A percentile compares a stretch with the other conserved stretches of the same genome.
These are phyloP conservation scores for Exsudoporus frostii DNA, from an alignment of 768 basidiomycete genomes.

Conservation along the genomic window DNA sequence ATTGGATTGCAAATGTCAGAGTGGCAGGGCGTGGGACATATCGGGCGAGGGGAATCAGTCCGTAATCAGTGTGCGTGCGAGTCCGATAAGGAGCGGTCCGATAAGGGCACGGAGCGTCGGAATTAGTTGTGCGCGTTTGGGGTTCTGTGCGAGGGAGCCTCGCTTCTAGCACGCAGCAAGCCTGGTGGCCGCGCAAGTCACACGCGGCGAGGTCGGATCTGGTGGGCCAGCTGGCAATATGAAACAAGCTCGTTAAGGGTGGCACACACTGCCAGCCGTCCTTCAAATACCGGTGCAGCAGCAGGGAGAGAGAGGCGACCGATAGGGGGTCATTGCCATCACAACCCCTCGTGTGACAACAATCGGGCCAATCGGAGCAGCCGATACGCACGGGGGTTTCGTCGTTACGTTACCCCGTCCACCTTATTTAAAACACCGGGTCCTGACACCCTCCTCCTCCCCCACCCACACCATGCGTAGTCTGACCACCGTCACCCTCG, in stretches of 20 bases:
- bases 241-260: not conserved
- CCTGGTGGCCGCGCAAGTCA: not conserved
- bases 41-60: too few relatives aligned
- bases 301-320: constrained; percentile 3
- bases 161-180: not conserved
- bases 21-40: not conserved
- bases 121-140: not conserved
- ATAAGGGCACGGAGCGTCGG: constrained; percentile 1
- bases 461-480: constrained; percentile 63
- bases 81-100: constrained; percentile 12
- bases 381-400: constrained; percentile 2
- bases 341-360: constrained; percentile 18
- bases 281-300: not conserved
- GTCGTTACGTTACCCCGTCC: constrained; percentile 19
- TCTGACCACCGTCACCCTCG: constrained; percentile 61
- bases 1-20: not conserved
- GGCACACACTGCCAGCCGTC: not conserved
- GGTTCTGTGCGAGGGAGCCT: not conserved
- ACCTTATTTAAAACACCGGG: constrained; percentile 13
- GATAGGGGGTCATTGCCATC: constrained; percentile 10
- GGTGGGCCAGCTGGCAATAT: constrained; percentile 1
- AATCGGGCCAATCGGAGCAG: constrained; percentile 17
- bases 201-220: constrained; percentile 2
- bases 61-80: too few relatives aligned
- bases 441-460: too few relatives aligned